Evolutionary conservation across 192 early-diverging fungal genomes (phyloP), one percentile per base, ranked within the genome.

Genomic region (Linnemannia elongata): DNA sequence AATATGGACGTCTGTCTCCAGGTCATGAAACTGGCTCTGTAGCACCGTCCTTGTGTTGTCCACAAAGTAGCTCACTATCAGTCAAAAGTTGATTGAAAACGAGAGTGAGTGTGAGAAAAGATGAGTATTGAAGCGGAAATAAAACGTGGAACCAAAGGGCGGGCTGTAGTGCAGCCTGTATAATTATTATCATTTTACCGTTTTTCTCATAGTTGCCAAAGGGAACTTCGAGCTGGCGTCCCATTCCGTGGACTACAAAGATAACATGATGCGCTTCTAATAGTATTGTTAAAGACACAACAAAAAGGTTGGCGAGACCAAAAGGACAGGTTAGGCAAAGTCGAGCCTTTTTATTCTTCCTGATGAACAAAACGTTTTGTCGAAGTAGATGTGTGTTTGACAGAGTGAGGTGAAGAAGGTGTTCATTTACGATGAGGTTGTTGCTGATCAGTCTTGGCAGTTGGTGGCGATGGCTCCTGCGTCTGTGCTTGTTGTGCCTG

Each of bases 221-320:
- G 45, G 90, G 82, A 18, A 45, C 41, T 42, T 91, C 90, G n/a
- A 88, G 76, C 45, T 91, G 90, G 38, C 90, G 88, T 20, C 90
- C 90, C 90, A 91, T 91, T 18, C 90, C 90, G 41, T 91, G 90
- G n/a, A 91, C 88, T 39, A 91, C 88, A 82, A 91, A 90, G 76
- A 91, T 75, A 42, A 91, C 82, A 79, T 90, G 89, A 75, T 91
- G 85, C 1, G 85, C 85, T 15, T 27, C 60, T 81, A 68, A n/a
- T 72, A 7, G 0, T 15, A 10, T 33, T 35, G 75, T 24, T 18
- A 52, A 73, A 57, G 36, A 36, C 13, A 82, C 27, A 2, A 49
- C 18, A 7, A 44, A 33, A 69, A 41, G 33, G 22, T 7, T 45
- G 5, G 27, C 12, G 71, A 24, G 42, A 68, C 30, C 22, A 77